Conservation (phyloP, 2,329 filamentous ascomycete genomes). For the Ophiostoma ips region DNA sequence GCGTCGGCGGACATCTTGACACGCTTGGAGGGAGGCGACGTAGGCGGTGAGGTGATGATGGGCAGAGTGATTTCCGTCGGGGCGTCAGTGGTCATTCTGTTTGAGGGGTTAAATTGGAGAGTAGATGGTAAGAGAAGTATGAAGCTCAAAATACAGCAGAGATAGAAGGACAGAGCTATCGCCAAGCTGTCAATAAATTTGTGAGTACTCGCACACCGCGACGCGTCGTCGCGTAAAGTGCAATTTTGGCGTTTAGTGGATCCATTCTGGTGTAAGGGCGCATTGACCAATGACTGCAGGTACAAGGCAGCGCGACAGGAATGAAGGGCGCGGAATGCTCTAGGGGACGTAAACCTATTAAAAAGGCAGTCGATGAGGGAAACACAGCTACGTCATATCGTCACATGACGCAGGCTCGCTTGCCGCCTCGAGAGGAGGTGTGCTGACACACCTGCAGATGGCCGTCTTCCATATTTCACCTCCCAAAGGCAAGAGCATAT, state of each 20-base stretch:
- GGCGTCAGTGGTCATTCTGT: constrained; percentile 9
- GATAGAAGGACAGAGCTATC: too few relatives aligned
- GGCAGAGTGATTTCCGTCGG: constrained; percentile 5
- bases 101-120: neutral
- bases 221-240: constrained; percentile 11
- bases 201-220: constrained; percentile 1
- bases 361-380: neutral
- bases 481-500: too few relatives aligned
- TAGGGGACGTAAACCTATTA: too few relatives aligned
- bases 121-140: neutral
- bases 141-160: neutral
- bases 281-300: constrained; percentile 4
- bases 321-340: too few relatives aligned
- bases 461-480: too few relatives aligned
- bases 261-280: neutral
- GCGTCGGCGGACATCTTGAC: constrained; percentile 39
- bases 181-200: neutral
- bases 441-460: too few relatives aligned
- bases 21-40: constrained; percentile 68
- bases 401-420: too few relatives aligned
- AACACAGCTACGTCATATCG: neutral
- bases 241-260: constrained; percentile 3
- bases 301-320: too few relatives aligned
- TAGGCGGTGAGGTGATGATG: constrained; percentile 35
- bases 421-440: too few relatives aligned